Base-by-base conservation (phyloP, 192 early-diverging fungal genomes). In the Entomortierella beljakovae region DNA sequence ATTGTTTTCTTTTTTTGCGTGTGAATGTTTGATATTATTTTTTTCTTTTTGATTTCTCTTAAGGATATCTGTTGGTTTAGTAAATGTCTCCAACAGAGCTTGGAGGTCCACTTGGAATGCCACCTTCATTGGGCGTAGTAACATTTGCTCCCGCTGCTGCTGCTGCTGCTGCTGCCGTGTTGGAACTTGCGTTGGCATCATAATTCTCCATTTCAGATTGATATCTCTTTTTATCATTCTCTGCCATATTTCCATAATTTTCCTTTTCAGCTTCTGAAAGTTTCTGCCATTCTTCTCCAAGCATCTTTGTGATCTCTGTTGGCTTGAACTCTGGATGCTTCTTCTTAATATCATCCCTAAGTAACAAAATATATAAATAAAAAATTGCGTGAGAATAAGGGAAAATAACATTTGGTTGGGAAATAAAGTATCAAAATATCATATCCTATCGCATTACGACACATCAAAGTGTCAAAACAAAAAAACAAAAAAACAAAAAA, bases 201-300 rank as follows among this genome's bases (percentile, higher is more conserved):
- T 79, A 79, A 15, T 53, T 38, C 67, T 79, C 75, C 75, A 79
- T 79, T 62, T 79, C 75, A 22, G 46, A 46, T 33, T 79, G 75
- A 16, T 79, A 79, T 59, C 75, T 32, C 75, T 79, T 79, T 67
- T 79, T 79, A 62, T 79, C 75, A 34, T 79, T 70, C 65, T 79
- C 75, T 50, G 75, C 75, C 75, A 81, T 81, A 23, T 50, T 51
- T 61, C 69, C 66, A 50, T 81, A 71, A 16, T 64, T 66, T 61
- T 82, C 72, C 49, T 82, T 82, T 46, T 82, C 81, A 9, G 54
- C 29, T 37, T 82, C 81, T 23, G 81, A 82, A 15, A 82, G 20
- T 59, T 77, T 77, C 46, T 76, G 72, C 81, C 81, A 82, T 18
- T 71, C 71, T 61, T 82, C 81, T 20, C 81, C 73, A 18, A 82